phyloP scores from a whole-genome alignment of 2,329 filamentous ascomycete genomes.

The Plenodomus biglobosus region DNA sequence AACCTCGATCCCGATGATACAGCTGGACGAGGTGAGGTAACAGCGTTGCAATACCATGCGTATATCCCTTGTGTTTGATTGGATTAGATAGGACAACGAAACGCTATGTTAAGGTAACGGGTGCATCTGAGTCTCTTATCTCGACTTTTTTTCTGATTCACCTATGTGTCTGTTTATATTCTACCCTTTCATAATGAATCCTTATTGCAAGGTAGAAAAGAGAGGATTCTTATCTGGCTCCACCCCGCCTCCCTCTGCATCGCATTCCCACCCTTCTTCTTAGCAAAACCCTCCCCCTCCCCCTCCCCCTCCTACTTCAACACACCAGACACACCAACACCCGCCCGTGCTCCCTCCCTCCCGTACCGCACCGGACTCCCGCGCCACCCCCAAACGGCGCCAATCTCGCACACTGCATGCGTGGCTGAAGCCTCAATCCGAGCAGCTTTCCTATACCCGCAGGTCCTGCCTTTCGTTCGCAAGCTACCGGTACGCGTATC shows the following conservation, averaged over 20 bases:
- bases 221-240: slow-evolving; percentile 45
- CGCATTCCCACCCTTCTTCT: slow-evolving; percentile 51
- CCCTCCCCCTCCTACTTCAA: slow-evolving; percentile 36
- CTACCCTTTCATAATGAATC: neutral
- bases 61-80: no score
- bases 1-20: slow-evolving; percentile 27
- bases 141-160: no score
- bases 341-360: no score
- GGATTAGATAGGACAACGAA: slow-evolving; percentile 31
- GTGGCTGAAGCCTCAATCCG: slow-evolving; percentile 49
- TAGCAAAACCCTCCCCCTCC: slow-evolving; percentile 37
- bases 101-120: slow-evolving; percentile 43
- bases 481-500: slow-evolving; percentile 51
- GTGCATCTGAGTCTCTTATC: neutral
- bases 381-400: slow-evolving; percentile 50
- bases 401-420: slow-evolving; percentile 55
- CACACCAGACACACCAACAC: slow-evolving; percentile 46
- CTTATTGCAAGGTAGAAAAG: no score
- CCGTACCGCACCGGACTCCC: slow-evolving; percentile 45
- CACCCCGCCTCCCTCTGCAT: slow-evolving; percentile 52
- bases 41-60: slow-evolving; percentile 43
- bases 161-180: no score
- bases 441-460: slow-evolving; percentile 56
- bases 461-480: slow-evolving; percentile 54
- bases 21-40: slow-evolving; percentile 26